A percentile compares a stretch with the other conserved stretches of the same genome.
These are phyloP conservation scores for Phlebiopsis gigantea DNA, from an alignment of 768 basidiomycete species.

Conservation along the genomic window DNA sequence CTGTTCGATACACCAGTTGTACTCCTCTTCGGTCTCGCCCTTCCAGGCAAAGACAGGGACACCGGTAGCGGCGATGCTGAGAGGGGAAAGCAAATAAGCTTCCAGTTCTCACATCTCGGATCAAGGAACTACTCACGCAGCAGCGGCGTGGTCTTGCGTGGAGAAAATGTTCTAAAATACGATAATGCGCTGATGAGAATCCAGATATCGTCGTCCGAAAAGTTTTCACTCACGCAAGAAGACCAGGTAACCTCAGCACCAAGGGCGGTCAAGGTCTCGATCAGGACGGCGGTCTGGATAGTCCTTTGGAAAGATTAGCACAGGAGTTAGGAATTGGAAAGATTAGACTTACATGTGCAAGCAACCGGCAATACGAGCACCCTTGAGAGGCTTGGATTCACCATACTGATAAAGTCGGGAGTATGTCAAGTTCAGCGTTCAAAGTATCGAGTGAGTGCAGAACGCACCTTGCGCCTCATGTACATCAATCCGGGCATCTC, in stretches of 20 bases:
- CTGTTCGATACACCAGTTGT: slow-evolving; percentile 97
- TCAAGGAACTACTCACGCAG: slow-evolving; percentile 58
- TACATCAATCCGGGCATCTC: slow-evolving; percentile 97
- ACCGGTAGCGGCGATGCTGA: slow-evolving; percentile 92
- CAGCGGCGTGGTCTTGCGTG: slow-evolving; percentile 98
- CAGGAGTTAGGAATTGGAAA: not conserved
- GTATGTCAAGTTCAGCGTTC: slow-evolving; percentile 8
- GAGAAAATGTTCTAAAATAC: slow-evolving; percentile 94
- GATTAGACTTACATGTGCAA: slow-evolving; percentile 77
- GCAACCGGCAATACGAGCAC: slow-evolving; percentile 95
- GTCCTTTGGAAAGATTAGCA: slow-evolving; percentile 55
- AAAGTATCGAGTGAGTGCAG: not conserved
- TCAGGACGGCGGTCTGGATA: slow-evolving; percentile 97
- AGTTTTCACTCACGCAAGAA: slow-evolving; percentile 66
- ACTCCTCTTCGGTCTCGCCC: slow-evolving; percentile 99
- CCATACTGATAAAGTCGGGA: slow-evolving; percentile 51
- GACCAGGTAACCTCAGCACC: slow-evolving; percentile 99
- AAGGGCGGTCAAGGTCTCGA: slow-evolving; percentile 92
- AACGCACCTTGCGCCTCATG: slow-evolving; percentile 73
- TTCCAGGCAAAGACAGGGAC: slow-evolving; percentile 99
- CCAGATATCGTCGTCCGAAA: not conserved
- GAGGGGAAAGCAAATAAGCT: not conserved
- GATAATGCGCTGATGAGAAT: not conserved
- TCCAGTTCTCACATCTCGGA: not conserved
- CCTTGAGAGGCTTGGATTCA: slow-evolving; percentile 78